Evolutionary conservation across 805 yeast species (phyloP), one percentile per base, ranked within the genome.

Genomic region (Blastobotrys attinorum): DNA sequence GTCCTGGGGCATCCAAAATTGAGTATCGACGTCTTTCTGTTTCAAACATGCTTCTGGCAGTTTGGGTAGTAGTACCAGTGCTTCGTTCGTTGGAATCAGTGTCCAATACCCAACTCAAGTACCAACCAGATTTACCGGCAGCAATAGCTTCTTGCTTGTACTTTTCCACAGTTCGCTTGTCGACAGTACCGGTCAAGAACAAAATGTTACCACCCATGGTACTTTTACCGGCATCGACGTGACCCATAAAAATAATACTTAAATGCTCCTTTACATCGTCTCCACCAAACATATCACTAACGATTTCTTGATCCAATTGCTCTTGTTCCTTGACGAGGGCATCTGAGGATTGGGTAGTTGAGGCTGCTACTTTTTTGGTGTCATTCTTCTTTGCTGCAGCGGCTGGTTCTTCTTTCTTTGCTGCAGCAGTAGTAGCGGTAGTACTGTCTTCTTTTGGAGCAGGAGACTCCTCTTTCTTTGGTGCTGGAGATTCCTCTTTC

Each of bases 51-150:
- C 97, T 95, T 62, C 89, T 88, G 62, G 98, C 99, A 47, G 92
- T 97, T 70, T 92, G 98, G 57, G 92, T 94, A 53, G 99, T 92
- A 72, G 92, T 92, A 73, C 99, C 99, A 69, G 92, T 97, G 58
- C 76, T 86, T 75, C 98, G 84, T 73, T 92, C 99, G 71, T 92
- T 98, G 69, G 87, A 89, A 72, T 94, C 92, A 57, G 97, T 90
- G 66, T 92, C 99, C 96, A 92, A 89, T 57, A 92, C 94, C 98
- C 98, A 92, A 6, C 97, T 89, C 56, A 92, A 72, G 65, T 92
- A 92, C 99, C 99, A 92, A 66, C 97, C 97, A 72, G 92, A 98
- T 73, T 97, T 84, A 66, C 98, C 97, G 37, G 97, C 97, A 58
- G 92, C 99, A 66, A 88, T 88, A 48, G 98, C 98, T 69, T 92